These are phyloP conservation scores for Letharia lupina DNA, from an alignment of 495 filamentous ascomycete genomes.

Conservation along the genomic window DNA sequence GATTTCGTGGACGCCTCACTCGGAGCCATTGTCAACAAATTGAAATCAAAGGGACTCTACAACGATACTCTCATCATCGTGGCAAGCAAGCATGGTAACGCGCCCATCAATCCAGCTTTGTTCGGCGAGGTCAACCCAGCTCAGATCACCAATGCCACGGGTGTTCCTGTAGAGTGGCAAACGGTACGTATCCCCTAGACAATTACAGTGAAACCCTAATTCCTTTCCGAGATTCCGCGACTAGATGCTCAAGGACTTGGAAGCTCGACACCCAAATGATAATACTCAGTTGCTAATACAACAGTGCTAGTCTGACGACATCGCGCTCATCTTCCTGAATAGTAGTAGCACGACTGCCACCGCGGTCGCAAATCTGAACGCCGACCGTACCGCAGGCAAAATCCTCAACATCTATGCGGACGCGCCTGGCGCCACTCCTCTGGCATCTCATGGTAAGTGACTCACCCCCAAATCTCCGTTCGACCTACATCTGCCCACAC, in stretches of 20 bases:
- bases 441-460: neutral
- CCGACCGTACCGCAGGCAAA: constrained; percentile 18
- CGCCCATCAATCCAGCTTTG: constrained; percentile 30
- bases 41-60: constrained; percentile 31
- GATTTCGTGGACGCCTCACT: constrained; percentile 29
- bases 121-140: constrained; percentile 27
- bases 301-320: constrained; percentile 24
- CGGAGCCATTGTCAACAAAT: constrained; percentile 24
- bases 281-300: neutral
- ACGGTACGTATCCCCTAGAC: constrained; percentile 2
- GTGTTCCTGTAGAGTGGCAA: constrained; percentile 24
- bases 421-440: neutral
- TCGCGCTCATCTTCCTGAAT: constrained; percentile 32
- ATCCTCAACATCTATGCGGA: constrained; percentile 31
- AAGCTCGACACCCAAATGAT: neutral
- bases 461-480: neutral
- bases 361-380: constrained; percentile 27
- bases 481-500: neutral
- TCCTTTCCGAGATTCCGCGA: neutral
- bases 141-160: constrained; percentile 23
- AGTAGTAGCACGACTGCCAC: constrained; percentile 21
- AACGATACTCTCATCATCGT: constrained; percentile 32
- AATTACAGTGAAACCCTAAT: no score
- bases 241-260: neutral
- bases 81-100: constrained; percentile 34